Evolutionary conservation across 108 stramenopile species (phyloP), one percentile per base, ranked within the genome.

Genomic region (Nannochloropsis granulata): DNA sequence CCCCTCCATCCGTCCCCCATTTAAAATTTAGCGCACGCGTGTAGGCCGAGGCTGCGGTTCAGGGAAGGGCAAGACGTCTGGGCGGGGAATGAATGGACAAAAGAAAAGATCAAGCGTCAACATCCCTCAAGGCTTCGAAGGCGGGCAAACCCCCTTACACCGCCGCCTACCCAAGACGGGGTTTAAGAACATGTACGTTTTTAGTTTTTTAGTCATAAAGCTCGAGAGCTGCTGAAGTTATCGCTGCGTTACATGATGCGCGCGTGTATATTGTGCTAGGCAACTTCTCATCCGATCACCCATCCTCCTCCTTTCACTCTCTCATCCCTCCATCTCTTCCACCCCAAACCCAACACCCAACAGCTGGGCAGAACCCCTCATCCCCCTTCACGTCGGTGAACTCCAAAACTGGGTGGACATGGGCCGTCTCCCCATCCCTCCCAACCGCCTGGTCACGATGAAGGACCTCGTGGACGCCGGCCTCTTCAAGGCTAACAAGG

Each of bases 21-120:
- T 1, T 71, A n/a, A n/a, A 19, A 71, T n/a, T n/a, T 34, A 85
- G 78, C 34, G 84, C 44, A 85, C 82, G 46, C 93, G 96, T 12
- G 91, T 98, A n/a, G 99, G 99, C 16, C 93, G 99, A 21, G 99
- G 99, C 44, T 95, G 93, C 81, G 99, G 99, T 25, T 93, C 94
- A 25, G 93, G 93, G 34, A 93, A 92, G 81, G 99, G 99, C 25
- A 99, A 99, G 90, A 99, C 97, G 12, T 93, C 90, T 71, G 97
- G 97, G 13, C 88, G 93, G 13, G 99, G 99, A 12, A 97, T 98
- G 89, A 98, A 99, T 89, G 97, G 98, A 23, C 94, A 95, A 85
- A 95, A 95, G 90, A 90, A 96, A 12, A 90, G 98, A 43, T 81
- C 91, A 19, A 96, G 97, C 23, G 92, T 93, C 45, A 85, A 84